phyloP scores from a whole-genome alignment of 306 rosid genomes.

The Lupinus albus region DNA sequence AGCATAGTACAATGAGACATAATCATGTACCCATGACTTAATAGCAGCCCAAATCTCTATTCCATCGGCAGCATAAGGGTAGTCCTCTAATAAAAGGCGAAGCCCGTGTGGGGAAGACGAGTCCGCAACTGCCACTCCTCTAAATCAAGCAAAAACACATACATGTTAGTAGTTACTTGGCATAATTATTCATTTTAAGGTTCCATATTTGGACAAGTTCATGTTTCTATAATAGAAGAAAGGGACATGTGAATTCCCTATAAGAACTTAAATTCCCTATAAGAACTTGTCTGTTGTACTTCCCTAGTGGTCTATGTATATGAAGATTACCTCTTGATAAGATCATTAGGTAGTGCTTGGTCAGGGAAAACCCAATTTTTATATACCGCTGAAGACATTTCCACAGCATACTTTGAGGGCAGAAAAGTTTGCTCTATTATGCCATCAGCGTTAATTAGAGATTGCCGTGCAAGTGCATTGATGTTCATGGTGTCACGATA shows the following conservation, averaged over 20 bases:
- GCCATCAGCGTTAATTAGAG: slow-evolving; percentile 66
- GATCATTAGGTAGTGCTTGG: slow-evolving; percentile 71
- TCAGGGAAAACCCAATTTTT: slow-evolving; percentile 73
- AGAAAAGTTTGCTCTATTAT: slow-evolving; percentile 60
- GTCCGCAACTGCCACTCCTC: slow-evolving; percentile 75
- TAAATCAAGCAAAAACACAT: slow-evolving; percentile 42
- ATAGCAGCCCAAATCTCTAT: slow-evolving; percentile 72
- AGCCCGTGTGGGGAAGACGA: slow-evolving; percentile 55
- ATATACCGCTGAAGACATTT: slow-evolving; percentile 66
- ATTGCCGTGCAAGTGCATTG: slow-evolving; percentile 66
- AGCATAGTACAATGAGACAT: slow-evolving; percentile 63
- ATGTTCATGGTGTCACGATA: slow-evolving; percentile 79
- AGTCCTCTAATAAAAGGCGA: slow-evolving; percentile 66
- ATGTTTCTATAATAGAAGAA: background rate
- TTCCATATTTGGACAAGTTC: background rate
- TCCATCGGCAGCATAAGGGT: slow-evolving; percentile 87
- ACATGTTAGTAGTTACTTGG: slow-evolving; percentile 5
- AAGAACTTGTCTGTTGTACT: too few relatives aligned
- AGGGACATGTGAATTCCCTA: too few relatives aligned
- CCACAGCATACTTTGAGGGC: slow-evolving; percentile 61
- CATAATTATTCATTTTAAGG: background rate
- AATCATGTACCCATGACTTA: slow-evolving; percentile 66
- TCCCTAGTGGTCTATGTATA: background rate
- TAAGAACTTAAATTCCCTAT: background rate
- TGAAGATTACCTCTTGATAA: slow-evolving; percentile 48